These are phyloP conservation scores for Daldinia grandis DNA, from an alignment of 495 filamentous ascomycete genomes.

Conservation along the genomic window DNA sequence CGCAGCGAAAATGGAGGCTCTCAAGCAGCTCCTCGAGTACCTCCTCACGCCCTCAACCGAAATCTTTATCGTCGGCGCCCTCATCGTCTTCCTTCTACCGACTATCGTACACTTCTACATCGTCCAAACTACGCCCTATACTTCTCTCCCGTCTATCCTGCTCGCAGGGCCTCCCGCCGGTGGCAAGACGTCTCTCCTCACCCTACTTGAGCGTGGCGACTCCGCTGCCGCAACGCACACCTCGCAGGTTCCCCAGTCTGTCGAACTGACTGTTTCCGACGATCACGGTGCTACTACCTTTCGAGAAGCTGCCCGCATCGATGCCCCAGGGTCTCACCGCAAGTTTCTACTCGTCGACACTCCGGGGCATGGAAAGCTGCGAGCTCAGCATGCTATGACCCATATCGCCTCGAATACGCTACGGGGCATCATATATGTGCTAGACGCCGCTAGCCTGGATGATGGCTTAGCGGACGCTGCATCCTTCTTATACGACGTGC, in stretches of 20 bases:
- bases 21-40: constrained; percentile 52
- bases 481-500: constrained; percentile 81
- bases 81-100: constrained; percentile 77
- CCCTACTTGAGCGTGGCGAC: constrained; percentile 64
- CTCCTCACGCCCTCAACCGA: constrained; percentile 61
- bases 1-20: constrained; percentile 26
- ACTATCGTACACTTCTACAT: constrained; percentile 80
- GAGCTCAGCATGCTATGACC: constrained; percentile 62
- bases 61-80: constrained; percentile 68
- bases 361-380: constrained; percentile 93
- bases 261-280: constrained; percentile 76
- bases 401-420: constrained; percentile 59
- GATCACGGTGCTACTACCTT: constrained; percentile 67
- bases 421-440: constrained; percentile 73
- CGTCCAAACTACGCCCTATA: constrained; percentile 69
- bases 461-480: constrained; percentile 51
- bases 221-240: constrained; percentile 72
- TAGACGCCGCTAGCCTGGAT: constrained; percentile 80
- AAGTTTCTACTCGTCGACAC: constrained; percentile 86
- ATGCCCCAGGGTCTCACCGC: constrained; percentile 59
- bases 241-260: constrained; percentile 76
- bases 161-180: constrained; percentile 83
- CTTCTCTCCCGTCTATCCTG: constrained; percentile 79
- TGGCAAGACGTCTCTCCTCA: constrained; percentile 89
- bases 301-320: constrained; percentile 60